These are phyloP conservation scores for Achaetomiella virescens DNA, from an alignment of 495 filamentous ascomycete species.

Conservation along the genomic window DNA sequence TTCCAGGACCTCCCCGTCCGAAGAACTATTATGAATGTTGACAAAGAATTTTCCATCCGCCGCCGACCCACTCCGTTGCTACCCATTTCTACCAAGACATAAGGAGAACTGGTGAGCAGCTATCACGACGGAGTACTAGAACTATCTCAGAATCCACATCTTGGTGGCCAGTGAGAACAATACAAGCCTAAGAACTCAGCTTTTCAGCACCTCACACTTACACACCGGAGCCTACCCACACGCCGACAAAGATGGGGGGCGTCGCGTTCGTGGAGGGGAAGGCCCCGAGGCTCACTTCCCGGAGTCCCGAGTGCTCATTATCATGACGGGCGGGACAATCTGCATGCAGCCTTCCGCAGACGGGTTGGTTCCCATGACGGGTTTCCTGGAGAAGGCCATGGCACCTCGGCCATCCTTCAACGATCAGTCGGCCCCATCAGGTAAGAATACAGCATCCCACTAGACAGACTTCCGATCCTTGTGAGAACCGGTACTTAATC, in stretches of 20 bases:
- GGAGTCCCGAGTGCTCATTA: conserved; percentile 78
- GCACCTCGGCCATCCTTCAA: conserved; percentile 84
- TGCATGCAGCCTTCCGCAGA: conserved; percentile 75
- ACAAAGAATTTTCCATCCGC: background rate
- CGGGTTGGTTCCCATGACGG: conserved; percentile 64
- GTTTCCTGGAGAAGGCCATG: conserved; percentile 80
- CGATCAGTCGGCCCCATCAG: conserved; percentile 53
- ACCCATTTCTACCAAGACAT: no score
- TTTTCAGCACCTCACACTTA: no score
- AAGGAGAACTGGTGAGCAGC: no score
- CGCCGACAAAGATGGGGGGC: conserved; percentile 21
- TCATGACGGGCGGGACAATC: conserved; percentile 95
- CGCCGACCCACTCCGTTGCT: background rate
- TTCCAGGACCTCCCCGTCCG: background rate
- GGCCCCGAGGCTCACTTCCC: conserved; percentile 35
- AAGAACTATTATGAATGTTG: background rate
- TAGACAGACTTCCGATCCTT: background rate
- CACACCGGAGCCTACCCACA: no score
- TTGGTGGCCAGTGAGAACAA: no score
- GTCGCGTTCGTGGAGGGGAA: conserved; percentile 22
- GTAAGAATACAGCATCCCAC: background rate
- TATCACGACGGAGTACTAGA: no score
- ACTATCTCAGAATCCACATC: no score
- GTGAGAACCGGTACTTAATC: background rate
- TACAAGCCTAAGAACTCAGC: no score